Evolutionary conservation across 2,329 filamentous ascomycete species (phyloP).

Genomic region (Ampelomyces quisqualis): DNA sequence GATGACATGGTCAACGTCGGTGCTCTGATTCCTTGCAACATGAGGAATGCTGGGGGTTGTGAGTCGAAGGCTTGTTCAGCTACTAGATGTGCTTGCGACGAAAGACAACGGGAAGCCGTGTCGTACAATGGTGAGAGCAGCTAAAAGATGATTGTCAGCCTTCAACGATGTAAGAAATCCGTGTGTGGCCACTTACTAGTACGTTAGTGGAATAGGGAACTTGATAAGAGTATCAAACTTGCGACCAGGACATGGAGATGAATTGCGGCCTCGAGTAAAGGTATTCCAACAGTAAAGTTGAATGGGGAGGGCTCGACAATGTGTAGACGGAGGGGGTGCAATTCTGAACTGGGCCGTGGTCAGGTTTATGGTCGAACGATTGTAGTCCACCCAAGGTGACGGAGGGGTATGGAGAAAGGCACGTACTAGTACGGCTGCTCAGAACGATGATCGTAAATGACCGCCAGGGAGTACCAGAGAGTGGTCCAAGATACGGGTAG

Average conservation of each 20-base stretch:
- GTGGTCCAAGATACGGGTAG: constrained; percentile 21
- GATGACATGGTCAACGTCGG: constrained; percentile 41
- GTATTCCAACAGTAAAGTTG: too few species aligned
- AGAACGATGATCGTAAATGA: constrained; percentile 13
- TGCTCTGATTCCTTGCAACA: constrained; percentile 41
- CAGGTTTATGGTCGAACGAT: not conserved
- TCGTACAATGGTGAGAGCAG: too few species aligned
- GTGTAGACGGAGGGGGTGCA: not conserved
- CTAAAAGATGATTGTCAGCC: too few species aligned
- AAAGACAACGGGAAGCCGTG: too few species aligned
- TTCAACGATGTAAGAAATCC: too few species aligned
- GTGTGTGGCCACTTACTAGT: too few species aligned
- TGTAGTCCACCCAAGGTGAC: constrained; percentile 2
- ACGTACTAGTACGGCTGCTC: constrained; percentile 18
- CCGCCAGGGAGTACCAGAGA: constrained; percentile 18
- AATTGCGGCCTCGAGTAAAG: too few species aligned
- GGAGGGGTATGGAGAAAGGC: constrained; percentile 8
- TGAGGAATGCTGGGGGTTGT: constrained; percentile 21
- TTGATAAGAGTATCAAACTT: too few species aligned
- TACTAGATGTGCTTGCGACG: not conserved
- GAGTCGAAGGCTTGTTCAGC: constrained; percentile 1
- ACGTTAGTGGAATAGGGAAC: too few species aligned
- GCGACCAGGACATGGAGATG: too few species aligned
- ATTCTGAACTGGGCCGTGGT: not conserved
- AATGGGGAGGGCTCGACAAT: not conserved